A percentile compares a stretch with the other conserved stretches of the same genome.
Conservation (phyloP, 2,329 filamentous ascomycete genomes). For the Knufia fluminis region DNA sequence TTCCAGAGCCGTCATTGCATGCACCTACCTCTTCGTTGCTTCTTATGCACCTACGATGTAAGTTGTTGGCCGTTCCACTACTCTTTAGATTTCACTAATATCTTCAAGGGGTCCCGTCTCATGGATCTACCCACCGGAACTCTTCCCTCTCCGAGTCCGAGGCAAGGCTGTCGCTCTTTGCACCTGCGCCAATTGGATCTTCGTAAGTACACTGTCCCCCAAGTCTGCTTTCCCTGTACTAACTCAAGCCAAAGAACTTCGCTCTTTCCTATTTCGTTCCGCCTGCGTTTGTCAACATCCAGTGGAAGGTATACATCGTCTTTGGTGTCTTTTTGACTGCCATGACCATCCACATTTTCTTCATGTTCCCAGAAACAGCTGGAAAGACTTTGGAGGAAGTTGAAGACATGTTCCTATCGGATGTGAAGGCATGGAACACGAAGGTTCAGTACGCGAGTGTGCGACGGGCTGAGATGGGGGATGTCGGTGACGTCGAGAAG, state of each 20-base stretch:
- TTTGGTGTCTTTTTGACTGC: conserved; percentile 63
- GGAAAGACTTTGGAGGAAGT: conserved; percentile 70
- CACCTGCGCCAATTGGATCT: conserved; percentile 54
- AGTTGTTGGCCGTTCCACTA: neutral
- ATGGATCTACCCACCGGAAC: conserved; percentile 53
- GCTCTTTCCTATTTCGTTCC: conserved; percentile 48
- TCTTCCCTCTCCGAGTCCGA: conserved; percentile 53
- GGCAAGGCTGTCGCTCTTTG: conserved; percentile 55
- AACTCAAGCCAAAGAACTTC: too few species aligned
- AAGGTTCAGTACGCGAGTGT: too few species aligned
- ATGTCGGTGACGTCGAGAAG: too few species aligned
- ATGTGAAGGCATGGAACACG: conserved; percentile 1
- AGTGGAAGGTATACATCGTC: conserved; percentile 60
- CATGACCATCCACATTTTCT: conserved; percentile 60
- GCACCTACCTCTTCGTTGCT: conserved; percentile 64
- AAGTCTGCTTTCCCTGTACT: too few species aligned
- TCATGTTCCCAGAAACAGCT: conserved; percentile 59
- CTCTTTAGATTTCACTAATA: neutral
- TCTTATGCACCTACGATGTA: conserved; percentile 50
- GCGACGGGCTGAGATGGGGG: too few species aligned
- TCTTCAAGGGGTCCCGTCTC: conserved; percentile 48
- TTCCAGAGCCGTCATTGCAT: conserved; percentile 57
- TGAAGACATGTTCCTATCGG: conserved; percentile 54
- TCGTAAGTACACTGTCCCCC: too few species aligned
- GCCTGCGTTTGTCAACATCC: conserved; percentile 49